A percentile compares a stretch with the other conserved stretches of the same genome.
phyloP scores from a whole-genome alignment of 2,329 filamentous ascomycete species.

The Dothiorella sarmentorum region DNA sequence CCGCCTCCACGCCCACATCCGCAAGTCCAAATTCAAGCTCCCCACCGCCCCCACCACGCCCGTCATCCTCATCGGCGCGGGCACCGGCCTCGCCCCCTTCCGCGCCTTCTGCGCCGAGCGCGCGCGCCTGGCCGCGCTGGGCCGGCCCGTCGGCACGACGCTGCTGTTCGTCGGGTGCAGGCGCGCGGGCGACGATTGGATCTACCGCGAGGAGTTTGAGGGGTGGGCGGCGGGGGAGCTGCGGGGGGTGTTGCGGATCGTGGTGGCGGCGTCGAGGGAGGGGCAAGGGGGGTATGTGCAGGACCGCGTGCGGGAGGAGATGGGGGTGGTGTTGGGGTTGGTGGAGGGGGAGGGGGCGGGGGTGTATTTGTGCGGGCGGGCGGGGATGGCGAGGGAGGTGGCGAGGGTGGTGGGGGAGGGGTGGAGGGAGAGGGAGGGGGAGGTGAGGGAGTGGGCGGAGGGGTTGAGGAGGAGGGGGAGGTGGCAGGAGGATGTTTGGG shows the following conservation, averaged over 20 bases:
- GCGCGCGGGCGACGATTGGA: slow-evolving; percentile 51
- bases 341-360: slow-evolving; percentile 52
- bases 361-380: slow-evolving; percentile 63
- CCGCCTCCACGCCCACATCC: slow-evolving; percentile 39
- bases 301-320: slow-evolving; percentile 49
- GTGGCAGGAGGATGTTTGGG: slow-evolving; percentile 56
- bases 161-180: slow-evolving; percentile 65
- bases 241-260: slow-evolving; percentile 59
- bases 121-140: slow-evolving; percentile 42
- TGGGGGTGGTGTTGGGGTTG: slow-evolving; percentile 43
- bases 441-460: slow-evolving; percentile 47
- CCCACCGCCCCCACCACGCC: slow-evolving; percentile 44
- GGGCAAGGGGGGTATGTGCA: slow-evolving; percentile 51
- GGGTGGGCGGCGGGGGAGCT: slow-evolving; percentile 61
- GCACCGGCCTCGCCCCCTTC: slow-evolving; percentile 45
- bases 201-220: slow-evolving; percentile 59
- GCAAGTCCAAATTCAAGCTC: slow-evolving; percentile 46
- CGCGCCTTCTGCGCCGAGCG: slow-evolving; percentile 43
- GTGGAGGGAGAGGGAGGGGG: slow-evolving; percentile 39
- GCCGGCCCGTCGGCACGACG: slow-evolving; percentile 55
- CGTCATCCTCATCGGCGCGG: slow-evolving; percentile 38
- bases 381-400: slow-evolving; percentile 45
- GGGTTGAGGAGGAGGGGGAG: slow-evolving; percentile 49
- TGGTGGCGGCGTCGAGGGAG: slow-evolving; percentile 51
- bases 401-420: slow-evolving; percentile 35